Evolutionary conservation across 371 early-diverging fungal species (phyloP).

Genomic region (Mortierella sp.): DNA sequence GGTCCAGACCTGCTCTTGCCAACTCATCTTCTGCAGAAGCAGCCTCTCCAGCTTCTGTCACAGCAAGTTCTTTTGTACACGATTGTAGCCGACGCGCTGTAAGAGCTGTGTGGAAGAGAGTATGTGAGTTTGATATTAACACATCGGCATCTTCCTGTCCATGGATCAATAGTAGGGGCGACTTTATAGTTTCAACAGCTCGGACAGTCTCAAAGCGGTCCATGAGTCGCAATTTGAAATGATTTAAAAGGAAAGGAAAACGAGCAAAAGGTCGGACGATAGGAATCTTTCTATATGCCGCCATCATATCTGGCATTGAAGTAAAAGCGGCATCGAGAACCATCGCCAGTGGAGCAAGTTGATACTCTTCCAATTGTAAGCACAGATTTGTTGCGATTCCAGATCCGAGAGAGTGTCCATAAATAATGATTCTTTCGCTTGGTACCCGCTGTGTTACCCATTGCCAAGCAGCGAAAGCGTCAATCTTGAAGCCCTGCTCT

Average conservation of each 20-base stretch:
- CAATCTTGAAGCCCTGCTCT: conserved; percentile 44
- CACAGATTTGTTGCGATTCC: conserved; percentile 54
- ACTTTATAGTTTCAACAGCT: conserved; percentile 44
- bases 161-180: conserved; percentile 50
- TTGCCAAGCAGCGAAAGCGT: conserved; percentile 49
- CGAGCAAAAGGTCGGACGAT: conserved; percentile 44
- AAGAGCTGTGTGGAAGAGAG: conserved; percentile 47
- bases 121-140: conserved; percentile 46
- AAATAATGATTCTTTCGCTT: conserved; percentile 39
- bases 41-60: conserved; percentile 40
- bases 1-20: conserved; percentile 34
- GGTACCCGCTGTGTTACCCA: conserved; percentile 44
- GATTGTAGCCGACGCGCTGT: conserved; percentile 44
- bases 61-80: conserved; percentile 36
- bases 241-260: conserved; percentile 44
- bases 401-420: conserved; percentile 53
- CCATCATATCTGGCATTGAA: conserved; percentile 55
- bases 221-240: conserved; percentile 43
- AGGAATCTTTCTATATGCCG: conserved; percentile 41
- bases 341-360: conserved; percentile 38
- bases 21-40: conserved; percentile 41
- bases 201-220: conserved; percentile 53
- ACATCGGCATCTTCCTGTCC: conserved; percentile 53
- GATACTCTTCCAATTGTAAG: conserved; percentile 42
- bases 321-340: conserved; percentile 53